A percentile compares a stretch with the other conserved stretches of the same genome.
These are phyloP conservation scores for Nepenthes gracilis DNA, from an alignment of 148 eudicot species.

Conservation along the genomic window DNA sequence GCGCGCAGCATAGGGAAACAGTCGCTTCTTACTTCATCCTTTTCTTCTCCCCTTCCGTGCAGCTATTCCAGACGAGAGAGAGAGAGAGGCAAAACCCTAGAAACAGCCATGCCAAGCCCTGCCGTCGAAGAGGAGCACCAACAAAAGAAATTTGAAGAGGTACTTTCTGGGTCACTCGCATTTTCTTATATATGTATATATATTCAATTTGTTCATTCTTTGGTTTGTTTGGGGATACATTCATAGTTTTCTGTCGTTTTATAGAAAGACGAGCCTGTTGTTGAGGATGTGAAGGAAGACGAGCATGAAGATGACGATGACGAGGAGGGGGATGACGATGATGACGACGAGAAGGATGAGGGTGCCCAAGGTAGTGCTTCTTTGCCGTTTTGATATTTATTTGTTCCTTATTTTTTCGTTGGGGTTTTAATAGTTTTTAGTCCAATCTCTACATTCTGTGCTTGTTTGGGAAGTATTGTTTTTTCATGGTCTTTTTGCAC, in stretches of 20 bases:
- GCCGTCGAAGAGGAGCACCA: constrained; percentile 38
- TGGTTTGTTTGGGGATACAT: background rate
- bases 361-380: background rate
- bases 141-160: constrained; percentile 18
- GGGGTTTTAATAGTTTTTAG: too few relatives aligned
- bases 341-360: constrained; percentile 50
- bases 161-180: background rate
- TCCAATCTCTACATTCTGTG: too few relatives aligned
- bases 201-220: background rate
- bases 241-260: background rate
- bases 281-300: constrained; percentile 31
- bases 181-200: constrained; percentile 9
- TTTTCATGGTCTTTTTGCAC: too few relatives aligned
- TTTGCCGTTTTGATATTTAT: too few relatives aligned
- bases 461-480: too few relatives aligned
- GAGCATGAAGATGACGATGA: constrained; percentile 31
- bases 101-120: constrained; percentile 52
- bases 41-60: too few relatives aligned
- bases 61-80: too few relatives aligned
- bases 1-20: too few relatives aligned
- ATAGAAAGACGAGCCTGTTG: constrained; percentile 16
- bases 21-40: too few relatives aligned
- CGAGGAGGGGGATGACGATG: constrained; percentile 39
- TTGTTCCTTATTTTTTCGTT: too few relatives aligned
- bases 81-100: too few relatives aligned